These are phyloP conservation scores for Backusella tarrabulga DNA, from an alignment of 192 early-diverging fungal species.

Conservation along the genomic window DNA sequence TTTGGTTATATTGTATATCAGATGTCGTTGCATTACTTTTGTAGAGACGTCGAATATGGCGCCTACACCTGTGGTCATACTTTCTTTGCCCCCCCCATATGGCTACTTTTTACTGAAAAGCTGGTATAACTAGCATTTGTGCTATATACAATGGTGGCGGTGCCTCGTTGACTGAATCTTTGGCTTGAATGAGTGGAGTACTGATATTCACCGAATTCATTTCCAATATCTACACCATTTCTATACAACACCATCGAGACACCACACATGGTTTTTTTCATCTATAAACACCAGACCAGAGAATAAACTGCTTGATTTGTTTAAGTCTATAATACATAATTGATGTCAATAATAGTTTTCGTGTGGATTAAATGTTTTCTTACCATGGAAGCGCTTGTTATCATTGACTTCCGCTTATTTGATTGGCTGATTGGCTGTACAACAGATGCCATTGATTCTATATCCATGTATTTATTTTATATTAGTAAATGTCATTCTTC, in stretches of 20 bases:
- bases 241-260: slow-evolving; percentile 62
- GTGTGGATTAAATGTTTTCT: slow-evolving; percentile 5
- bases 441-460: slow-evolving; percentile 41
- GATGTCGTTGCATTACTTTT: slow-evolving; percentile 55
- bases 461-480: slow-evolving; percentile 36
- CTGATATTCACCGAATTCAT: slow-evolving; percentile 47
- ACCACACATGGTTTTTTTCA: slow-evolving; percentile 77
- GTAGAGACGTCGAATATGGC: slow-evolving; percentile 65
- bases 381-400: slow-evolving; percentile 55
- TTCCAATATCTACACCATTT: slow-evolving; percentile 65
- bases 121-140: slow-evolving; percentile 11
- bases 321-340: slow-evolving; percentile 19
- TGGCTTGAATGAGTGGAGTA: neutral
- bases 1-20: slow-evolving; percentile 68
- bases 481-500: neutral
- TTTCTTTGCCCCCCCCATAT: slow-evolving; percentile 46
- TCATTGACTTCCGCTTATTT: slow-evolving; percentile 66
- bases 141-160: neutral
- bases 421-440: slow-evolving; percentile 41
- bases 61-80: slow-evolving; percentile 57
- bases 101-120: slow-evolving; percentile 18
- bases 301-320: slow-evolving; percentile 26
- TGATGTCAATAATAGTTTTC: neutral
- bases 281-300: slow-evolving; percentile 50
- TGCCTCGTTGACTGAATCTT: neutral